Conservation (phyloP, 1,139 yeast genomes). For the Pichia sp. region DNA sequence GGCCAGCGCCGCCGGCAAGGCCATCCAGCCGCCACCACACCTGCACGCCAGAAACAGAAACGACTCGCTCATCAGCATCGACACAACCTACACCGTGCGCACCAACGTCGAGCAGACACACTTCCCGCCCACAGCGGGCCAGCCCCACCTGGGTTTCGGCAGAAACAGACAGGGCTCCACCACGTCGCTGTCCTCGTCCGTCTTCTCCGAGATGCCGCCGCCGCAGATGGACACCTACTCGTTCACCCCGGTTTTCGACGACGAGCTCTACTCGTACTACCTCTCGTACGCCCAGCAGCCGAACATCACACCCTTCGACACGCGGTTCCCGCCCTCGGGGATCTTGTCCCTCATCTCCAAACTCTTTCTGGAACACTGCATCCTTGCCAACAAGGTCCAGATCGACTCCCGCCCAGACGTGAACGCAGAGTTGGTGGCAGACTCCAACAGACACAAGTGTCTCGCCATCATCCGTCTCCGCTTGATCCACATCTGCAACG, state of each 20-base stretch:
- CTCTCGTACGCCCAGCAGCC: constrained; percentile 36
- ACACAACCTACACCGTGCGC: constrained; percentile 19
- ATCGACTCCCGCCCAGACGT: constrained; percentile 34
- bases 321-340: constrained; percentile 40
- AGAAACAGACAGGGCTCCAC: constrained; percentile 22
- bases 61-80: constrained; percentile 23
- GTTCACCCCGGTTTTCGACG: constrained; percentile 35
- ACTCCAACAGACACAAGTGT: constrained; percentile 27
- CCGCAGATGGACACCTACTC: constrained; percentile 25
- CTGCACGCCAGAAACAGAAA: constrained; percentile 19
- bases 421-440: constrained; percentile 27
- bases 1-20: not conserved
- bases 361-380: constrained; percentile 29
- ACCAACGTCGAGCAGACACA: constrained; percentile 10
- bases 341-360: constrained; percentile 38
- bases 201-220: constrained; percentile 22
- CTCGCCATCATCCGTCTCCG: constrained; percentile 37
- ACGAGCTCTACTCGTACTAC: constrained; percentile 32
- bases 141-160: constrained; percentile 4
- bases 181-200: constrained; percentile 27
- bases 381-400: constrained; percentile 25
- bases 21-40: constrained; percentile 9
- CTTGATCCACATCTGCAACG: constrained; percentile 31
- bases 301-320: constrained; percentile 40
- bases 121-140: not conserved